Conservation (phyloP, 495 filamentous ascomycete genomes). For the Recurvomyces mirabilis region DNA sequence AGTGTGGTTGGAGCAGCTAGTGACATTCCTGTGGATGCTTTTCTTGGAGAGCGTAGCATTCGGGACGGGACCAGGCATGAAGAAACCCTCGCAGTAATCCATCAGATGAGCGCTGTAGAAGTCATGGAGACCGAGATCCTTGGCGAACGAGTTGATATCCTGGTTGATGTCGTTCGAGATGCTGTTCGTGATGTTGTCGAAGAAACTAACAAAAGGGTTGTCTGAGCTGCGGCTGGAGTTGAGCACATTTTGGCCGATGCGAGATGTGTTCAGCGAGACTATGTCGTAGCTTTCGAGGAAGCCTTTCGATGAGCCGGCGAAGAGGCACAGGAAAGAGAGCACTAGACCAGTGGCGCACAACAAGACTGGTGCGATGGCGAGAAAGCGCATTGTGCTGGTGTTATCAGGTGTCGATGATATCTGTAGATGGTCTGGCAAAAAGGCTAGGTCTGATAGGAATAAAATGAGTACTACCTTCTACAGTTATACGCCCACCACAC, state of each 20-base stretch:
- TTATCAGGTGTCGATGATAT: neutral
- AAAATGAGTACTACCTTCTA: too few relatives aligned
- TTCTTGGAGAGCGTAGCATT: conserved; percentile 33
- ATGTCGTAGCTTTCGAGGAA: conserved; percentile 55
- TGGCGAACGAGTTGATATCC: conserved; percentile 36
- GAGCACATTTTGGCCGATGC: conserved; percentile 43
- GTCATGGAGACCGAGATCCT: conserved; percentile 47
- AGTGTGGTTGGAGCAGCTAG: conserved; percentile 49
- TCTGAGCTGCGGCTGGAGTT: conserved; percentile 10
- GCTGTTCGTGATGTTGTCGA: conserved; percentile 27
- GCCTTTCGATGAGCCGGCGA: conserved; percentile 52
- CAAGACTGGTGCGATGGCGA: conserved; percentile 35
- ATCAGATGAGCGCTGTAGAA: conserved; percentile 67
- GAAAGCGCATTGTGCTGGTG: conserved; percentile 23
- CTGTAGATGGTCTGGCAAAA: too few relatives aligned
- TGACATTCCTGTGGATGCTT: conserved; percentile 41
- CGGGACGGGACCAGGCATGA: conserved; percentile 33
- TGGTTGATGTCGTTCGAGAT: conserved; percentile 33
- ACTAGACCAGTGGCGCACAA: conserved; percentile 52
- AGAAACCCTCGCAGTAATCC: conserved; percentile 56
- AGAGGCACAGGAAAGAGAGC: conserved; percentile 55
- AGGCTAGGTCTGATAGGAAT: too few relatives aligned
- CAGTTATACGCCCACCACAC: too few relatives aligned
- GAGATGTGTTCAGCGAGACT: conserved; percentile 55
- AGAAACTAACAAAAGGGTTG: conserved; percentile 17